phyloP scores from a whole-genome alignment of 352 stramenopile genomes.

The Hyaloperonospora brassicae region DNA sequence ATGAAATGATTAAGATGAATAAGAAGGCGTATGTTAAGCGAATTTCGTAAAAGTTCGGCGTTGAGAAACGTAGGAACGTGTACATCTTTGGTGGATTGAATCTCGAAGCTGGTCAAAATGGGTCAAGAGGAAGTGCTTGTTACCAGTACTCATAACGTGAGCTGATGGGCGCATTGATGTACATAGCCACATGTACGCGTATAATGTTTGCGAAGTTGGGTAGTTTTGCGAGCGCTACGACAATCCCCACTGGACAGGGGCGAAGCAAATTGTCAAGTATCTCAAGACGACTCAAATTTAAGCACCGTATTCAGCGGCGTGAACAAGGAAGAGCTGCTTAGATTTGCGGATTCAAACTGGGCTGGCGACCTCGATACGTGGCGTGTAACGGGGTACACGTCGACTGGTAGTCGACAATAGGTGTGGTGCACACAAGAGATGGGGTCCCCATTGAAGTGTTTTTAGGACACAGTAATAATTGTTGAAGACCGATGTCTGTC shows the following conservation, averaged over 20 bases:
- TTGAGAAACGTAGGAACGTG: neutral
- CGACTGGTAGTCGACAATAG: too few relatives aligned
- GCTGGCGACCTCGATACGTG: neutral
- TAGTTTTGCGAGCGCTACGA: neutral
- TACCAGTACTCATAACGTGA: slow-evolving; percentile 6
- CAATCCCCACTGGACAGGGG: neutral
- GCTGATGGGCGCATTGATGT: slow-evolving; percentile 4
- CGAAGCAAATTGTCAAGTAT: slow-evolving; percentile 1
- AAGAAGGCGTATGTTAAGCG: neutral
- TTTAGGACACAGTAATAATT: too few relatives aligned
- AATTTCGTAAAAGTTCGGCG: neutral
- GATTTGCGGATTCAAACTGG: slow-evolving; percentile 1
- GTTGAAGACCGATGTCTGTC: too few relatives aligned
- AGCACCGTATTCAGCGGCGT: neutral
- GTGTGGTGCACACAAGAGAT: too few relatives aligned
- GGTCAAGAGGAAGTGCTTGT: neutral
- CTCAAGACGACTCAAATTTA: neutral
- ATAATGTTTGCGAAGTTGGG: neutral
- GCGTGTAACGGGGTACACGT: too few relatives aligned
- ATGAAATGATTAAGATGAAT: neutral
- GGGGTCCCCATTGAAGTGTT: too few relatives aligned
- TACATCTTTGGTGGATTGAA: slow-evolving; percentile 3
- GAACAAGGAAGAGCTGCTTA: neutral
- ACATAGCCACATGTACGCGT: neutral
- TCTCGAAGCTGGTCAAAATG: slow-evolving; percentile 1